Base-by-base conservation (phyloP, 2,329 filamentous ascomycete genomes). In the Colletotrichum sp. region DNA sequence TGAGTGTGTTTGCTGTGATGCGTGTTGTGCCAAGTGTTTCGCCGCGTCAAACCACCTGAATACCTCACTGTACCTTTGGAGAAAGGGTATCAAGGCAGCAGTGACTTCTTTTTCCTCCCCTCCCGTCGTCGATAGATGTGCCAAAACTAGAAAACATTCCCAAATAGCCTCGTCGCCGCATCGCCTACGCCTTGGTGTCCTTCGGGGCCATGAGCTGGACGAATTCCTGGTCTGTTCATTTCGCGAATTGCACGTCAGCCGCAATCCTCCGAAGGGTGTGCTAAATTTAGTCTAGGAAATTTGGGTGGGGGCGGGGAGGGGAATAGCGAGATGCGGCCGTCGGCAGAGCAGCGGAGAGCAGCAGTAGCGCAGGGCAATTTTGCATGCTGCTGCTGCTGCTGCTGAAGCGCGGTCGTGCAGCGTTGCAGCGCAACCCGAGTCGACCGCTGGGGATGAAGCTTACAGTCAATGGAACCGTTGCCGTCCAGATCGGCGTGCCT, bases 151-250 rank as follows among this genome's bases (percentile, higher is more conserved):
- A 70, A 62, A 18, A 32, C 7, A 34, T 55, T 26, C 16, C 55
- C 69, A 12, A 75, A 58, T 12, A 55, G 14, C 16, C 32, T 16
- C 30, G 24, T 36, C 48, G 48, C 32, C 38, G 26, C 52, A 13
- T 10, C 36, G 34, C 30, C 32, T 72, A 75, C n/a, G 72, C 72
- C 56, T 63, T 75, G 26, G 24, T 13, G 43, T 77, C 75, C 56
- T 77, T 77, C 36, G 76, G 76, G 21, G 74, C 74, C 76, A 77
- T 77, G 66, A 77, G 76, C 30, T 77, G 76, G 56, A 77, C 76
- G 38, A 77, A 77, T 62, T 77, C 76, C 26, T 77, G 76, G 66
- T 77, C 76, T 77, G 34, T 73, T 61, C 18, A 21, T 52, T 69
- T 67, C 28, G 34, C 52, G 32, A 38, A 12, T 26, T 58, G 38